Evolutionary conservation across 1,139 yeast species (phyloP).

Genomic region (Scheffersomyces cryptocercus): DNA sequence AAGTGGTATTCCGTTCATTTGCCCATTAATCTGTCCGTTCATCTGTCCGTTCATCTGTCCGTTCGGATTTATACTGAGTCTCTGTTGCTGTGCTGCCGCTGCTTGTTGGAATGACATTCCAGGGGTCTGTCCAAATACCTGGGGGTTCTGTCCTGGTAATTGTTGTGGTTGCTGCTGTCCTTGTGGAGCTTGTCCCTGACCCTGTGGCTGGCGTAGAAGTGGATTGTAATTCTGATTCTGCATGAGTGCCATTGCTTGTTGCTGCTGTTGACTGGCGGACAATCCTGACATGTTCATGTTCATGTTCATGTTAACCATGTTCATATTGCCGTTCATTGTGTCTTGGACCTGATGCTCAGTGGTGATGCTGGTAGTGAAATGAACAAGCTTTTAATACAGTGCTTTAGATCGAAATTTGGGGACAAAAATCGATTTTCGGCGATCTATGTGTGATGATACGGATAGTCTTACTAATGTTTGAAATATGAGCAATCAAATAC

Average conservation of each 20-base stretch:
- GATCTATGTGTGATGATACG: too few relatives aligned
- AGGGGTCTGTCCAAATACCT: constrained; percentile 9
- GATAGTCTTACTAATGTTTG: too few relatives aligned
- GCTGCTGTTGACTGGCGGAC: constrained; percentile 7
- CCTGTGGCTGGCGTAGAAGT: constrained; percentile 2
- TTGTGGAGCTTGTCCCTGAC: constrained; percentile 10
- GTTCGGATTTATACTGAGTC: background rate
- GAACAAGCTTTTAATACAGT: too few relatives aligned
- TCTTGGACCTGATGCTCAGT: background rate
- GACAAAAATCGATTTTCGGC: too few relatives aligned
- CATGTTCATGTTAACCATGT: constrained; percentile 15
- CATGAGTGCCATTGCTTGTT: constrained; percentile 8
- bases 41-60: too few relatives aligned
- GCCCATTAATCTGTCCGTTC: too few relatives aligned
- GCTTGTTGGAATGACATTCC: constrained; percentile 3
- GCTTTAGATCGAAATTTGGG: too few relatives aligned
- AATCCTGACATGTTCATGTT: constrained; percentile 14
- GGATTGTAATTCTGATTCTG: constrained; percentile 10
- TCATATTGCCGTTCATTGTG: constrained; percentile 15
- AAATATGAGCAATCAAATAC: too few relatives aligned
- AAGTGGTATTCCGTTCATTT: background rate
- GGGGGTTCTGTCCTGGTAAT: constrained; percentile 5
- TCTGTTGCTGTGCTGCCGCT: background rate
- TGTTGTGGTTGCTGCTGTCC: constrained; percentile 9
- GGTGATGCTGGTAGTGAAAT: too few relatives aligned